A percentile compares a stretch with the other conserved stretches of the same genome.
phyloP scores from a whole-genome alignment of 2,329 filamentous ascomycete species.

The Pyrenophora graminea region DNA sequence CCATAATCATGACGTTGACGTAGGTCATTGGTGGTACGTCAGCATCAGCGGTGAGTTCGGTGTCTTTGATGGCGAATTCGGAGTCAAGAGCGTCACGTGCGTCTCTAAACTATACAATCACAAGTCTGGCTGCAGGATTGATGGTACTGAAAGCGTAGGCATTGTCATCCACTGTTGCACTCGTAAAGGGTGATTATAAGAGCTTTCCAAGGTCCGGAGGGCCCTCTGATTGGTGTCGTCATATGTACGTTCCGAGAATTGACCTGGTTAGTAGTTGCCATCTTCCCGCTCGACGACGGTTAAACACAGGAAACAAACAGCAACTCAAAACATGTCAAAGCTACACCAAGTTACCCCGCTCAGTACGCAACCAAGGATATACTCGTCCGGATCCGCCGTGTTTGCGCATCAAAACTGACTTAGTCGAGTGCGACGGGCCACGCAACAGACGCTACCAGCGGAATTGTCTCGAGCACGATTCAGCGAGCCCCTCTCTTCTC shows the following conservation, averaged over 20 bases:
- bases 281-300: constrained; percentile 14
- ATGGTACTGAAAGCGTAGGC: too few species aligned
- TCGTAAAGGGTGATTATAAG: too few species aligned
- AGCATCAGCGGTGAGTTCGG: too few species aligned
- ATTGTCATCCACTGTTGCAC: too few species aligned
- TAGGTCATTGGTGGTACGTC: too few species aligned
- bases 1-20: too few species aligned
- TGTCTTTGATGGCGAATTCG: too few species aligned
- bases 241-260: constrained; percentile 19
- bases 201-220: too few species aligned
- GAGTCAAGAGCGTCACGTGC: too few species aligned
- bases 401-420: not conserved
- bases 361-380: not conserved
- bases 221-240: constrained; percentile 20
- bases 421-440: not conserved
- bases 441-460: not conserved
- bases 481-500: not conserved
- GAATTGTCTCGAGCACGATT: not conserved
- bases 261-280: constrained; percentile 12
- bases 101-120: too few species aligned
- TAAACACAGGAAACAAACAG: not conserved
- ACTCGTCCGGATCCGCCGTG: not conserved
- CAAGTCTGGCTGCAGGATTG: too few species aligned
- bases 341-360: not conserved
- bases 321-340: not conserved